These are phyloP conservation scores for Hortaea sp. DNA, from an alignment of 2,329 filamentous ascomycete genomes.

Conservation along the genomic window DNA sequence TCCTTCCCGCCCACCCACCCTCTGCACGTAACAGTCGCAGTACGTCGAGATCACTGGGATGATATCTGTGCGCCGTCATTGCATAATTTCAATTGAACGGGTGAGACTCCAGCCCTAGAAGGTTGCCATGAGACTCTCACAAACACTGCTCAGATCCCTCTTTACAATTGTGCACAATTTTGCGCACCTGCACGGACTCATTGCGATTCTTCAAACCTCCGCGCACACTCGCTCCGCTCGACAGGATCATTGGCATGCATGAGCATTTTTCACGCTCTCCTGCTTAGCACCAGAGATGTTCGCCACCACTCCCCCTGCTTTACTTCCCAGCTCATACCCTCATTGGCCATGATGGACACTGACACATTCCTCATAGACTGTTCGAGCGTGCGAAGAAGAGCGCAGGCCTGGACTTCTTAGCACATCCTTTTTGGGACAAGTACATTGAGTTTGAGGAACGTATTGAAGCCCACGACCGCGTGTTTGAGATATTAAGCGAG, in stretches of 20 bases:
- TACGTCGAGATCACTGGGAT: background rate
- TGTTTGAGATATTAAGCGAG: conserved; percentile 73
- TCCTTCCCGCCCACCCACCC: conserved; percentile 29
- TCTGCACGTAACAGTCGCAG: background rate
- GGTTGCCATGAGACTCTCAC: conserved; percentile 21
- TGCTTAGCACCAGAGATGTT: conserved; percentile 17
- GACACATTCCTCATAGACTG: conserved; percentile 49
- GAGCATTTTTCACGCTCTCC: conserved; percentile 6
- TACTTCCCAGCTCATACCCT: conserved; percentile 16
- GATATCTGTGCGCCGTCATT: too few relatives aligned
- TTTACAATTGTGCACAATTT: background rate
- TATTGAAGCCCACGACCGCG: conserved; percentile 69
- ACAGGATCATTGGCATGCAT: conserved; percentile 4
- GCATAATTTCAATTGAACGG: too few relatives aligned
- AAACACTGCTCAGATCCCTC: conserved; percentile 16
- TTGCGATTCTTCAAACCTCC: background rate
- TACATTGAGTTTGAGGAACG: conserved; percentile 96
- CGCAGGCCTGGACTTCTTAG: conserved; percentile 86
- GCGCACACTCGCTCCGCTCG: background rate
- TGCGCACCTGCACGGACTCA: background rate
- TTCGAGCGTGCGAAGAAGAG: conserved; percentile 81
- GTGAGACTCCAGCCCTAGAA: background rate
- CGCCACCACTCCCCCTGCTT: conserved; percentile 21
- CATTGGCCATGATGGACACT: conserved; percentile 22
- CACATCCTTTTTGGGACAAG: conserved; percentile 97